These are phyloP conservation scores for Botryotinia calthae DNA, from an alignment of 2,329 filamentous ascomycete genomes.

Conservation along the genomic window DNA sequence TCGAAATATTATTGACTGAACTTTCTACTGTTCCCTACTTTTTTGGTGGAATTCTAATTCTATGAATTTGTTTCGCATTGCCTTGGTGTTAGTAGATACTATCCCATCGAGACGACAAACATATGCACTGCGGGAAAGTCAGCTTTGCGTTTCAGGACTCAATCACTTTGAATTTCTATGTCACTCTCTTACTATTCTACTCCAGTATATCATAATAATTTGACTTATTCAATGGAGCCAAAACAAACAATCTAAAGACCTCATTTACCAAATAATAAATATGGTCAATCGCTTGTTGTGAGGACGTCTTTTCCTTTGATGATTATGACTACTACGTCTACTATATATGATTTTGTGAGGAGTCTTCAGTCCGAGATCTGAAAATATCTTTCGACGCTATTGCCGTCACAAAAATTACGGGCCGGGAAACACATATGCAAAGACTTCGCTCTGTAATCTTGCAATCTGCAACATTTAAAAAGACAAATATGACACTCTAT, in stretches of 20 bases:
- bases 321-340: not conserved
- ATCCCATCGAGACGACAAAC: not conserved
- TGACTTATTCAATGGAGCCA: not conserved
- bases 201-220: not conserved
- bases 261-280: not conserved
- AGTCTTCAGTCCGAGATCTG: not conserved
- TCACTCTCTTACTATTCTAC: not conserved
- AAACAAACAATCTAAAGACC: not conserved
- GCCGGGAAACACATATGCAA: not conserved
- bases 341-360: not conserved
- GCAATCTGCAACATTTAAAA: not conserved
- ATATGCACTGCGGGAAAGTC: not conserved
- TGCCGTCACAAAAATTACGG: not conserved
- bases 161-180: not conserved
- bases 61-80: not conserved
- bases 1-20: not conserved
- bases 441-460: not conserved
- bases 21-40: not conserved
- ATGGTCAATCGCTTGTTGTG: not conserved
- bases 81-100: not conserved
- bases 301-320: not conserved
- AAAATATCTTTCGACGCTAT: not conserved
- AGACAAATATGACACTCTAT: not conserved
- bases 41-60: not conserved
- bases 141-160: not conserved